A percentile compares a stretch with the other conserved stretches of the same genome.
Conservation (phyloP, 108 stramenopile species). For the Cylindrotheca fusiformis region DNA sequence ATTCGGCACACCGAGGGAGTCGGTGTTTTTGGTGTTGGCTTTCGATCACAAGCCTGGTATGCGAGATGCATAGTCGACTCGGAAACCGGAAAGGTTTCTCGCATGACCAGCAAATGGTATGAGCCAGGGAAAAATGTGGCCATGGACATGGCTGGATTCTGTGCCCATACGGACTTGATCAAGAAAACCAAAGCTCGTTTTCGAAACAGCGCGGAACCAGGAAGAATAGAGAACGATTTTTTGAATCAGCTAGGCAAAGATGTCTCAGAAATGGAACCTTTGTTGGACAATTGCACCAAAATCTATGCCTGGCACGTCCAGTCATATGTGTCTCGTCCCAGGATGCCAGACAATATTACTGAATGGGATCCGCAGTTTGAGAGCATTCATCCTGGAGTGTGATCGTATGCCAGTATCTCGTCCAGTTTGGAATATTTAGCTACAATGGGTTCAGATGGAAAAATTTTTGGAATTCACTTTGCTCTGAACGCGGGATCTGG, state of each 20-base stretch:
- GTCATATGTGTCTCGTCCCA: background rate
- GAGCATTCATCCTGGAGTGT: background rate
- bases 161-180: background rate
- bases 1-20: slow-evolving; percentile 2
- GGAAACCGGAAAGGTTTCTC: slow-evolving; percentile 7
- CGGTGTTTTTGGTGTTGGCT: slow-evolving; percentile 13
- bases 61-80: slow-evolving; percentile 11
- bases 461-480: too few relatives aligned
- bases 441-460: too few relatives aligned
- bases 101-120: background rate
- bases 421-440: too few relatives aligned
- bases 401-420: too few relatives aligned
- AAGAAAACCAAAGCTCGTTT: background rate
- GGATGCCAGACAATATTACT: background rate
- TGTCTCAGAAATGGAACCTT: slow-evolving; percentile 11
- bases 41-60: background rate
- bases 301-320: slow-evolving; percentile 14
- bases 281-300: slow-evolving; percentile 5
- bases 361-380: background rate
- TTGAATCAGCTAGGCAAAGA: background rate
- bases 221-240: slow-evolving; percentile 3
- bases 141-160: slow-evolving; percentile 22
- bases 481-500: too few relatives aligned
- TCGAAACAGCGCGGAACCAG: background rate
- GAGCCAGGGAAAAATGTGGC: background rate